A percentile compares a stretch with the other conserved stretches of the same genome.
These are phyloP conservation scores for Flaveria floridana DNA, from an alignment of 140 eudicot species.

Conservation along the genomic window DNA sequence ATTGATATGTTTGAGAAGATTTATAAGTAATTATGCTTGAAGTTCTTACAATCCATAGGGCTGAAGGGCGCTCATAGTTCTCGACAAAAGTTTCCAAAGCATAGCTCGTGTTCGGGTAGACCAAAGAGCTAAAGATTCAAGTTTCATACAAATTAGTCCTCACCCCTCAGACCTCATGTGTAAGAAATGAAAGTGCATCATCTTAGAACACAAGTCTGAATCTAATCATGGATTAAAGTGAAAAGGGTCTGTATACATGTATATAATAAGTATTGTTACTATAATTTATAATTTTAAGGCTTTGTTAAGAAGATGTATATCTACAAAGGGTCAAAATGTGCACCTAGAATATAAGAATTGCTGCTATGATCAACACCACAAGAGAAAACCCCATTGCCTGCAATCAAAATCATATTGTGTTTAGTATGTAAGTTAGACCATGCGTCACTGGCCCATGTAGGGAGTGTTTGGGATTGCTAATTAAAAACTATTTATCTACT, in stretches of 20 bases:
- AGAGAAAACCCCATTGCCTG: conserved; percentile 88
- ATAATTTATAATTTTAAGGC: conserved; percentile 17
- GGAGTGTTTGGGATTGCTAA: neutral
- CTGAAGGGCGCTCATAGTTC: neutral
- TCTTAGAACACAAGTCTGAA: neutral
- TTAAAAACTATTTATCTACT: too few species aligned
- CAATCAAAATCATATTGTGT: conserved; percentile 30
- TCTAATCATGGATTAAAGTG: neutral
- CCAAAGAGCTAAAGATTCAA: neutral
- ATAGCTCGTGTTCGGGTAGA: neutral
- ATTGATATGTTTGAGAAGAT: neutral
- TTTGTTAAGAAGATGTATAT: conserved; percentile 8
- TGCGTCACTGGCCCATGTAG: too few species aligned
- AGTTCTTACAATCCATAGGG: neutral
- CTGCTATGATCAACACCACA: conserved; percentile 58
- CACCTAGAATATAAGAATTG: conserved; percentile 47
- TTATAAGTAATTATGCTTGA: neutral
- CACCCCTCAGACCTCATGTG: neutral
- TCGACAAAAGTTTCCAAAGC: neutral
- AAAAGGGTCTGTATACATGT: neutral
- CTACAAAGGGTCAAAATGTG: conserved; percentile 22
- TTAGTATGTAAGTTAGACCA: neutral
- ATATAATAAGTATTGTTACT: conserved; percentile 10
- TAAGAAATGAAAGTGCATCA: neutral
- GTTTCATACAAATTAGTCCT: neutral